These are phyloP conservation scores for Sporobolomyces phaffii DNA, from an alignment of 768 basidiomycete genomes.

Conservation along the genomic window DNA sequence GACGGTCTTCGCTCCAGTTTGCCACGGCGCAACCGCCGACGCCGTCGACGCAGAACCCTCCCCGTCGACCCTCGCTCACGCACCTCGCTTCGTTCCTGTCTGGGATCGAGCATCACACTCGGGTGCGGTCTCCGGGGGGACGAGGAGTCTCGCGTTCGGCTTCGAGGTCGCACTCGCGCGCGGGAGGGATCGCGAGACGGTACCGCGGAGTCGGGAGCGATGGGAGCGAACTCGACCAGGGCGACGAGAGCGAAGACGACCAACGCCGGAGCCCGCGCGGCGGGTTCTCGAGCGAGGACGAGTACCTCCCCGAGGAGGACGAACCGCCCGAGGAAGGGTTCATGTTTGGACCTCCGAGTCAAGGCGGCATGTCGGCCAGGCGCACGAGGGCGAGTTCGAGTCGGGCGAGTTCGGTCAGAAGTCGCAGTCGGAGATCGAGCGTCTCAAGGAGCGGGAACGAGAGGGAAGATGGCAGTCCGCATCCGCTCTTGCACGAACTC, in stretches of 20 bases:
- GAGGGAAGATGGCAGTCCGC: slow-evolving; percentile 14
- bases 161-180: slow-evolving; percentile 12
- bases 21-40: neutral
- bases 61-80: slow-evolving; percentile 20
- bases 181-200: neutral
- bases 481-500: slow-evolving; percentile 25
- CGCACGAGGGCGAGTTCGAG: neutral
- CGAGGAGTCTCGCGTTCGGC: slow-evolving; percentile 29
- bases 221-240: neutral
- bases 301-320: slow-evolving; percentile 5
- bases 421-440: slow-evolving; percentile 15
- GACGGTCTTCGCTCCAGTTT: slow-evolving; percentile 3
- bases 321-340: neutral
- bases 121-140: slow-evolving; percentile 26
- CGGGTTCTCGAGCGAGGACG: slow-evolving; percentile 3
- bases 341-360: slow-evolving; percentile 1
- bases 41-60: slow-evolving; percentile 2
- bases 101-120: slow-evolving; percentile 35
- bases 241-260: slow-evolving; percentile 12
- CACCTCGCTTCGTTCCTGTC: slow-evolving; percentile 34
- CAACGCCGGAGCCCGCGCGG: neutral
- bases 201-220: slow-evolving; percentile 15
- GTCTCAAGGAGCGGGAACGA: slow-evolving; percentile 12
- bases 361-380: neutral
- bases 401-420: slow-evolving; percentile 6